Evolutionary conservation across 805 yeast species (phyloP).

Genomic region (Candida peoriensis): DNA sequence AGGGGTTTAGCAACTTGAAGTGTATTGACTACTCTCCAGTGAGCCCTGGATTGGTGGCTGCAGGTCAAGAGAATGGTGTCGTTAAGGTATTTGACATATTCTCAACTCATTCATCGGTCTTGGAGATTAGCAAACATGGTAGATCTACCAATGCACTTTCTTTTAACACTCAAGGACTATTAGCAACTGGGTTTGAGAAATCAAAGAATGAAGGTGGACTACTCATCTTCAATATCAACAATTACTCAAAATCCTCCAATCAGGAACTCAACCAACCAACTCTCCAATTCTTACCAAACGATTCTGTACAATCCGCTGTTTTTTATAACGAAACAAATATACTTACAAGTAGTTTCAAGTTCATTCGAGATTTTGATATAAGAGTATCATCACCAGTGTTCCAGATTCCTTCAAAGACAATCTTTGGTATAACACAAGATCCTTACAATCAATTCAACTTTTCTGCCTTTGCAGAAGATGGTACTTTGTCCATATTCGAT

Average conservation of each 20-base stretch:
- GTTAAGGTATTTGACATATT: slow-evolving; percentile 59
- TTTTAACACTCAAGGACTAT: slow-evolving; percentile 56
- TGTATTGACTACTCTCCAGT: slow-evolving; percentile 58
- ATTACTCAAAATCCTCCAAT: slow-evolving; percentile 43
- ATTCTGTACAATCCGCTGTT: slow-evolving; percentile 61
- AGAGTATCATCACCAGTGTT: slow-evolving; percentile 59
- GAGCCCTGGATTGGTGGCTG: slow-evolving; percentile 57
- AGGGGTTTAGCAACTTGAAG: slow-evolving; percentile 65
- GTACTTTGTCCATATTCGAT: slow-evolving; percentile 81
- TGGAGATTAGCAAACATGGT: slow-evolving; percentile 39
- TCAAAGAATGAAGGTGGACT: slow-evolving; percentile 56
- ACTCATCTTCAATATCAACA: slow-evolving; percentile 74
- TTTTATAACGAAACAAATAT: slow-evolving; percentile 62
- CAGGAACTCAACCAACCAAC: slow-evolving; percentile 51
- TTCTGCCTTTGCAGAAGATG: slow-evolving; percentile 77
- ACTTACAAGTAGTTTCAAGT: slow-evolving; percentile 72
- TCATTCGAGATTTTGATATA: slow-evolving; percentile 71
- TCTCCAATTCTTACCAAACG: slow-evolving; percentile 61
- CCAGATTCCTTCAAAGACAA: slow-evolving; percentile 72
- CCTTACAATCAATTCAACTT: slow-evolving; percentile 64
- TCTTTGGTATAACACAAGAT: slow-evolving; percentile 63
- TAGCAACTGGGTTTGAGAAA: slow-evolving; percentile 78
- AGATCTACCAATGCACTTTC: slow-evolving; percentile 74
- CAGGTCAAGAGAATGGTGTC: slow-evolving; percentile 70
- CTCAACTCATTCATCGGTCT: slow-evolving; percentile 19